A percentile compares a stretch with the other conserved stretches of the same genome.
Evolutionary conservation across 2,329 filamentous ascomycete genomes (phyloP).

Genomic region (Aspergillus alliaceus): DNA sequence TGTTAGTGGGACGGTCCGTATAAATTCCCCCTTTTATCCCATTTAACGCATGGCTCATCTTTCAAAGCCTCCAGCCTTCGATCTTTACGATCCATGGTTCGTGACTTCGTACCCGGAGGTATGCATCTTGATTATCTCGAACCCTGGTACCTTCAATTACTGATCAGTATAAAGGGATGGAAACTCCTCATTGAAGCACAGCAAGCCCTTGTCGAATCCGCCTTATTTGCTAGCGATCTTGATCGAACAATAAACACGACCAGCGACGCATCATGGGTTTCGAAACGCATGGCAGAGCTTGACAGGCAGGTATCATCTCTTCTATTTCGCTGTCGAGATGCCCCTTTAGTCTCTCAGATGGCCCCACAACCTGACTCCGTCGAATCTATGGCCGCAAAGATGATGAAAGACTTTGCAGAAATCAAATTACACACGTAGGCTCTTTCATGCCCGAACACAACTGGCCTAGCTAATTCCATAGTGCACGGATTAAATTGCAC

Average conservation of each 20-base stretch:
- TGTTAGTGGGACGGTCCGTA: conserved; percentile 50
- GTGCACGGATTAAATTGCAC: conserved; percentile 31
- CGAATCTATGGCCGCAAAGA: conserved; percentile 21
- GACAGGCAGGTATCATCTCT: conserved; percentile 19
- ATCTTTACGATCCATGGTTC: conserved; percentile 25
- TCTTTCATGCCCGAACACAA: neutral
- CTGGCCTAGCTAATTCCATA: conserved; percentile 1
- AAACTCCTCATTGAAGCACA: conserved; percentile 25
- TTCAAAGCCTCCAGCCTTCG: conserved; percentile 13
- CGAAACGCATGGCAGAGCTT: conserved; percentile 19
- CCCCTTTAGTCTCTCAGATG: conserved; percentile 4
- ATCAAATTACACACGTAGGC: conserved; percentile 27
- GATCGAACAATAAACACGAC: conserved; percentile 12
- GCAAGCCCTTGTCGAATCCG: conserved; percentile 24
- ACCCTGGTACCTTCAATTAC: neutral
- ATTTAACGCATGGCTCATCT: conserved; percentile 1
- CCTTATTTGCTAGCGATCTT: conserved; percentile 22
- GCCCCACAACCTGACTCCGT: conserved; percentile 7
- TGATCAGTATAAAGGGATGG: conserved; percentile 19
- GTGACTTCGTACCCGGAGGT: conserved; percentile 22
- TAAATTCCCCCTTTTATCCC: too few species aligned
- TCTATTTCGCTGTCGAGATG: conserved; percentile 12
- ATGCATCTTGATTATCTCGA: neutral
- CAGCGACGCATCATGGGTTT: conserved; percentile 13
- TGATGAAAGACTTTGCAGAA: conserved; percentile 24